Percentiles rank a stretch among this genome's conserved stretches.
phyloP scores from a whole-genome alignment of 768 basidiomycete species.

The Crassisporium funariophilum region DNA sequence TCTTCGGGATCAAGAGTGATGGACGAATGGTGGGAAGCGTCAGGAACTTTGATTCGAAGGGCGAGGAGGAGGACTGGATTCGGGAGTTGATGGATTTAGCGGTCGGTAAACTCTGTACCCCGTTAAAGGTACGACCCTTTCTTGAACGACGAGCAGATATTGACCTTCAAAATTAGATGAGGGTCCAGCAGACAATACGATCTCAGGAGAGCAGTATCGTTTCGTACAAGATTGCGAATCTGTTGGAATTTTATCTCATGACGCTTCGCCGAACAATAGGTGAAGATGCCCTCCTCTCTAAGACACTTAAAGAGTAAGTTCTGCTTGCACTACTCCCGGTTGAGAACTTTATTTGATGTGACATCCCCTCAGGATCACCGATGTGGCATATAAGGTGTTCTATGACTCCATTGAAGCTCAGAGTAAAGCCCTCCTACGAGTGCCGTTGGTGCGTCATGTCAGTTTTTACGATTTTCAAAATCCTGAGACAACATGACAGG shows the following conservation, averaged over 20 bases:
- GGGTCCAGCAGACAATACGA: slow-evolving; percentile 91
- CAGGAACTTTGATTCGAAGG: slow-evolving; percentile 48
- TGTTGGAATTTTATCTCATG: slow-evolving; percentile 92
- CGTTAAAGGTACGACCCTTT: slow-evolving; percentile 67
- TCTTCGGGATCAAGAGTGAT: slow-evolving; percentile 73
- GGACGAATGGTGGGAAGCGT: slow-evolving; percentile 78
- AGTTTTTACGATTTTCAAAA: not conserved
- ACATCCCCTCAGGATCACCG: slow-evolving; percentile 66
- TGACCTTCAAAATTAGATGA: slow-evolving; percentile 48
- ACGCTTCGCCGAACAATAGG: slow-evolving; percentile 96
- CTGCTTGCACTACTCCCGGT: not conserved
- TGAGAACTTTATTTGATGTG: not conserved
- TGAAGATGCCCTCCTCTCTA: slow-evolving; percentile 73
- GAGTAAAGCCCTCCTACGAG: slow-evolving; percentile 62
- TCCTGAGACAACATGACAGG: slow-evolving; percentile 51
- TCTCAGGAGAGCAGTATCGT: slow-evolving; percentile 93
- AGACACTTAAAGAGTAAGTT: slow-evolving; percentile 76
- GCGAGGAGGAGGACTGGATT: slow-evolving; percentile 79
- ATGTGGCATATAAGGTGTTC: slow-evolving; percentile 80
- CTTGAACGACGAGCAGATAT: not conserved
- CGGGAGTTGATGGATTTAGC: slow-evolving; percentile 78
- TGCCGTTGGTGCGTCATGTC: slow-evolving; percentile 49
- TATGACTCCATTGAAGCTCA: slow-evolving; percentile 86
- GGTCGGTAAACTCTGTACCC: slow-evolving; percentile 81
- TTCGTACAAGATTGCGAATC: slow-evolving; percentile 89